phyloP scores from a whole-genome alignment of 2,329 filamentous ascomycete genomes.

The Cytospora mali region DNA sequence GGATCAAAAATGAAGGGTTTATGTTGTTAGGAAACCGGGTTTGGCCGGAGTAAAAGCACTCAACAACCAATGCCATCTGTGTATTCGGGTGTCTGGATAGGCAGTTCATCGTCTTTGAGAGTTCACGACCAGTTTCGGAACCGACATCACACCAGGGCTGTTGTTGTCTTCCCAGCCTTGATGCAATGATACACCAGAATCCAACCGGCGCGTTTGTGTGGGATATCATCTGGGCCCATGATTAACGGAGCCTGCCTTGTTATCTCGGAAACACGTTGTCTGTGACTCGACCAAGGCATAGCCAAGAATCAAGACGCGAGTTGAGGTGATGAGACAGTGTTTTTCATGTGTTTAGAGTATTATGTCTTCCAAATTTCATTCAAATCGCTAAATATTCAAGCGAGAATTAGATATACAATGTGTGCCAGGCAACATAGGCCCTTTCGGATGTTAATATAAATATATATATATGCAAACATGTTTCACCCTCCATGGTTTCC shows the following conservation, averaged over 20 bases:
- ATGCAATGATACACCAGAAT: too few species aligned
- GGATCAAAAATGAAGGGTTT: background rate
- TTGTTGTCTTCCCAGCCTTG: too few species aligned
- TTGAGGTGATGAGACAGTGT: background rate
- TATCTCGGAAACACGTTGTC: background rate
- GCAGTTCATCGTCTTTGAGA: background rate
- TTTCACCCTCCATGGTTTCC: too few species aligned
- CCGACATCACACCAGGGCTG: too few species aligned
- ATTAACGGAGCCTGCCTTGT: background rate
- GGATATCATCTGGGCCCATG: background rate
- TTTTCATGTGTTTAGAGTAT: background rate
- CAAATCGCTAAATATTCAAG: background rate
- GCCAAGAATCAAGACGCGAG: background rate
- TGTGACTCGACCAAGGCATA: background rate
- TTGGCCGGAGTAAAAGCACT: background rate
- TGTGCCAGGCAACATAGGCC: background rate
- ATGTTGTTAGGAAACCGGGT: background rate
- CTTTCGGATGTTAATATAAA: too few species aligned
- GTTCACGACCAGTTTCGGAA: background rate
- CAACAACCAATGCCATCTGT: background rate
- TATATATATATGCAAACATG: constrained; percentile 4
- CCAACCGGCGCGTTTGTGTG: background rate
- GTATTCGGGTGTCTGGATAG: background rate
- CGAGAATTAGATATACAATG: background rate
- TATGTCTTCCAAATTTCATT: background rate